Base-by-base conservation (phyloP, 2,329 filamentous ascomycete species). In the Paracamarosporium sp. region DNA sequence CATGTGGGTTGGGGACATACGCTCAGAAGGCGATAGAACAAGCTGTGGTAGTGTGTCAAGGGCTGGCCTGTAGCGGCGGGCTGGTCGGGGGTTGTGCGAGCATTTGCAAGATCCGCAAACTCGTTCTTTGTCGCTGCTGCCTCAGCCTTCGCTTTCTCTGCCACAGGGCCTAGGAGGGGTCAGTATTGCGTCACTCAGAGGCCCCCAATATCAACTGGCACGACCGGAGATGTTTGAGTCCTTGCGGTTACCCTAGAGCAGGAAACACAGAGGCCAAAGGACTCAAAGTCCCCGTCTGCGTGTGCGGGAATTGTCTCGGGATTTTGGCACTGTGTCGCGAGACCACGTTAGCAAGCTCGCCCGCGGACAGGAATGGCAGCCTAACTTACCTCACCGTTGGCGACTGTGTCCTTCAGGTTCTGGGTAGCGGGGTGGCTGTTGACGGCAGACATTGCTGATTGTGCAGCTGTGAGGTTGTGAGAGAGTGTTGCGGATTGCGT, bases 21-120 rank as follows among this genome's bases (percentile, higher is more conserved):
- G 79, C 85, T 88, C 68, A 89, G 73, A 46, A 89, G 80, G 66
- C 84, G 86, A 76, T 89, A 88, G 77, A 89, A 84, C 78, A 88
- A 79, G 66, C 86, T 88, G 76, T 89, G 87, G 76, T 88, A 89
- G 76, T 87, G 85, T 54, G 86, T 89, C 74, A 89, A 77, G 62
- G 85, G 82, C 73, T 88, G 86, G 63, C 85, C 85, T 64, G 83
- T 87, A 53, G 82, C 82, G 59, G 86, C 82, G 62, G 81, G 82
- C 65, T 82, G 78, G 43, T 82, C 79, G 22, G 85, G 85, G 25
- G 80, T 81, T 46, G 80, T 79, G 60, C 82, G 82, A 55, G 84
- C 77, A 68, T 81, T 80, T 61, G 83, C 84, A 59, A 88, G 79
- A 63, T 86, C 85, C 64, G 79, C 80, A 71, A 88, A 83, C 75